Conservation (phyloP, 2,329 filamentous ascomycete genomes). For the Sporothrix protearum region DNA sequence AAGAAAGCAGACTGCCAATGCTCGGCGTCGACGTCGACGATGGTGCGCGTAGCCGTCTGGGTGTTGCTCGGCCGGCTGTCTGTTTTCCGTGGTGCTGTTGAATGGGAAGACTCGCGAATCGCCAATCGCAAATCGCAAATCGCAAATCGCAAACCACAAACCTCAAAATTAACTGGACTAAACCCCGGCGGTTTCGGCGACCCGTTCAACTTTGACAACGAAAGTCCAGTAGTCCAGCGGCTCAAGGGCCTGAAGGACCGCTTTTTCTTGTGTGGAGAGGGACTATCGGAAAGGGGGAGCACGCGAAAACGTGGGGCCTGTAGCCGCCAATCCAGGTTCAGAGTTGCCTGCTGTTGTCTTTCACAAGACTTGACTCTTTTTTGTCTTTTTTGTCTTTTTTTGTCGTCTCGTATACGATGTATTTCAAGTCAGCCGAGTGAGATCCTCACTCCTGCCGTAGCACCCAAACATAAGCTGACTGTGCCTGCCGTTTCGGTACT, state of each 20-base stretch:
- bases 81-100: background rate
- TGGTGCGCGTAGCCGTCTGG: background rate
- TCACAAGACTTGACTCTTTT: background rate
- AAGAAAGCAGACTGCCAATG: background rate
- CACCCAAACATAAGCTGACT: slow-evolving; percentile 9
- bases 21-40: background rate
- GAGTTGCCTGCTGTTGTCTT: background rate
- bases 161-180: background rate
- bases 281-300: background rate
- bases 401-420: background rate
- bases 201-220: background rate
- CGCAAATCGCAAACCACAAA: background rate
- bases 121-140: background rate
- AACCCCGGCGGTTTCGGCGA: slow-evolving; percentile 21
- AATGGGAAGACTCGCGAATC: slow-evolving; percentile 16
- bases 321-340: background rate
- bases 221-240: background rate
- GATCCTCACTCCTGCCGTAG: background rate
- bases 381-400: background rate
- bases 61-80: background rate
- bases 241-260: background rate
- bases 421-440: background rate
- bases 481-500: background rate
- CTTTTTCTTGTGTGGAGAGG: slow-evolving; percentile 15
- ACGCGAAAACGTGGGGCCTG: background rate